Percentiles rank a stretch among this genome's conserved stretches.
phyloP scores from a whole-genome alignment of 2,329 filamentous ascomycete genomes.

The Phialophora tarda region DNA sequence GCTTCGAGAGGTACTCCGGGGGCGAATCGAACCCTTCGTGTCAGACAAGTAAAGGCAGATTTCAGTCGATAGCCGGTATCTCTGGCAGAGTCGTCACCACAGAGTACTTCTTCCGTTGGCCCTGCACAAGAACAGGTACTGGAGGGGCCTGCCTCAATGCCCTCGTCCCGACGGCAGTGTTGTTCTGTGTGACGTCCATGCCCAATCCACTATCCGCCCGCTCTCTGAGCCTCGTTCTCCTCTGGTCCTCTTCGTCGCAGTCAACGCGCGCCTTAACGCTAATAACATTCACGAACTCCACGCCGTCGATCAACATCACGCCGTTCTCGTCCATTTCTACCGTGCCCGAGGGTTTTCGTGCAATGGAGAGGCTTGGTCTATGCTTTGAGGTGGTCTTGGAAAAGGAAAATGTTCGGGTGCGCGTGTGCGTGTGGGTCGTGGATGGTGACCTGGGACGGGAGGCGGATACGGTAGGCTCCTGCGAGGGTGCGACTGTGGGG shows the following conservation, averaged over 20 bases:
- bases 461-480: neutral
- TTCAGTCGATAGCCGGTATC: neutral
- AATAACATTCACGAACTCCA: constrained; percentile 35
- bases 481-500: neutral
- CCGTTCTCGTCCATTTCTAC: constrained; percentile 28
- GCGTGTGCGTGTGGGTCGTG: constrained; percentile 2
- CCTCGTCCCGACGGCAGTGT: neutral
- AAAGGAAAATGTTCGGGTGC: constrained; percentile 20
- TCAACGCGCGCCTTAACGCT: constrained; percentile 31
- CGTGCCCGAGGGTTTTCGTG: neutral
- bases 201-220: constrained; percentile 16
- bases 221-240: constrained; percentile 2
- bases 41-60: too few species aligned
- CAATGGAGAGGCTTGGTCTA: constrained; percentile 7
- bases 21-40: too few species aligned
- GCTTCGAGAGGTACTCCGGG: too few species aligned
- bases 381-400: constrained; percentile 11
- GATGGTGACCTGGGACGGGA: neutral
- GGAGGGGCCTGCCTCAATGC: neutral
- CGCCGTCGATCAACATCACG: constrained; percentile 31
- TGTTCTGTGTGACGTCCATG: constrained; percentile 3
- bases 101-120: neutral
- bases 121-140: neutral
- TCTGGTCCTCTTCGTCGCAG: constrained; percentile 4
- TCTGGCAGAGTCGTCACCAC: neutral